Evolutionary conservation across 192 early-diverging fungal genomes (phyloP).

Genomic region (Coemansia sp.): DNA sequence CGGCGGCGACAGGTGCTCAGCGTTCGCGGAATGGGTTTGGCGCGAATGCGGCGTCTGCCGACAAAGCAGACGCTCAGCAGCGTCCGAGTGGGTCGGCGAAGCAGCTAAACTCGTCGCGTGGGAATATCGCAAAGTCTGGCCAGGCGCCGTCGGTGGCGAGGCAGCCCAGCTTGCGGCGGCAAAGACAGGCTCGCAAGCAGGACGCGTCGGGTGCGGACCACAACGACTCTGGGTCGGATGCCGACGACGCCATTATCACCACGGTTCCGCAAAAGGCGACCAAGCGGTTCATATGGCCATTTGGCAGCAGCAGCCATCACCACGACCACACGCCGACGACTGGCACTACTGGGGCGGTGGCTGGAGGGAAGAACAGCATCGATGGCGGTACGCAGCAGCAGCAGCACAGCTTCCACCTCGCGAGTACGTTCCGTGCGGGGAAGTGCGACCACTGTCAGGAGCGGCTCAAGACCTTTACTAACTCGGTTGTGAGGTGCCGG

Average conservation of each 20-base stretch:
- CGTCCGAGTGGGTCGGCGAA: not conserved
- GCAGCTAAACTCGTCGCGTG: not conserved
- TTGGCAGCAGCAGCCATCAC: slow-evolving; percentile 29
- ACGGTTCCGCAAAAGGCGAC: slow-evolving; percentile 49
- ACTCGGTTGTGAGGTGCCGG: slow-evolving; percentile 41
- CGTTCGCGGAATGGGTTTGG: not conserved
- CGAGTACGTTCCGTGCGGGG: slow-evolving; percentile 43
- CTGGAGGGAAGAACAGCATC: slow-evolving; percentile 7
- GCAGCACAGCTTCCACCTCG: slow-evolving; percentile 46
- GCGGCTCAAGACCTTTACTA: slow-evolving; percentile 44
- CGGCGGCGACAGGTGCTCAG: not conserved
- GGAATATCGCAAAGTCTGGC: not conserved
- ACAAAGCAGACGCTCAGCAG: not conserved
- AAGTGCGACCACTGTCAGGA: slow-evolving; percentile 53
- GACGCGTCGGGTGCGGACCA: slow-evolving; percentile 7
- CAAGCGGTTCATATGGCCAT: slow-evolving; percentile 54
- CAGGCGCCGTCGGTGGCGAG: slow-evolving; percentile 10
- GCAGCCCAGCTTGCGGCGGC: slow-evolving; percentile 33
- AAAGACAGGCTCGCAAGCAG: slow-evolving; percentile 23
- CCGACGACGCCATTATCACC: slow-evolving; percentile 50
- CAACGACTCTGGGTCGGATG: slow-evolving; percentile 45
- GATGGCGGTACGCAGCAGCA: not conserved
- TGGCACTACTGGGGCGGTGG: not conserved
- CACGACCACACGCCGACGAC: not conserved
- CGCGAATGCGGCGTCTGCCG: not conserved